Percentiles rank a stretch among this genome's conserved stretches.
phyloP scores from a whole-genome alignment of 208 protist species.

The Trypanosoma conorhini region DNA sequence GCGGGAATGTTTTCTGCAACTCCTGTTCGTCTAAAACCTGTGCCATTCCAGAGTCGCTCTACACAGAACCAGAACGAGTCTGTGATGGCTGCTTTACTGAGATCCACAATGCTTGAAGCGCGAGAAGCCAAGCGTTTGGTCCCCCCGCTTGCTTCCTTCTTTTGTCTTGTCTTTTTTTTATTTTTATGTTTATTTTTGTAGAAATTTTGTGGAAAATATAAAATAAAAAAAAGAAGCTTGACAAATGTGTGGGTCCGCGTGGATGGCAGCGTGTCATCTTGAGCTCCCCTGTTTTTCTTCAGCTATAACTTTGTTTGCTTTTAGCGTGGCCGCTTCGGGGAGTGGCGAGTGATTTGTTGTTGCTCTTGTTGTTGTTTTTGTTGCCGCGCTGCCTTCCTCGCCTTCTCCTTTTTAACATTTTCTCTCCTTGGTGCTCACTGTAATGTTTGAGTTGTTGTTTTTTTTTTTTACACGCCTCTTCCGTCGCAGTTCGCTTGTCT shows the following conservation, averaged over 20 bases:
- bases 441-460: not conserved
- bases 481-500: not conserved
- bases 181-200: not conserved
- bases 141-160: not conserved
- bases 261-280: too few relatives aligned
- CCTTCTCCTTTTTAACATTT: too few relatives aligned
- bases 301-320: too few relatives aligned
- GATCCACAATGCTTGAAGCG: slow-evolving; percentile 11
- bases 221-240: too few relatives aligned
- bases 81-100: slow-evolving; percentile 41
- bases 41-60: slow-evolving; percentile 46
- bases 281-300: too few relatives aligned
- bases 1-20: slow-evolving; percentile 85
- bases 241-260: too few relatives aligned
- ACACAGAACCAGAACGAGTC: slow-evolving; percentile 39
- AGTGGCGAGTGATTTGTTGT: too few relatives aligned
- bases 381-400: not conserved
- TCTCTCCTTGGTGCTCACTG: too few relatives aligned
- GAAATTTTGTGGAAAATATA: not conserved
- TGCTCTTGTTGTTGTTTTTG: too few relatives aligned
- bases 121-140: not conserved
- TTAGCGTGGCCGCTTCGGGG: too few relatives aligned
- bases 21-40: slow-evolving; percentile 51
- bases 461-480: not conserved
- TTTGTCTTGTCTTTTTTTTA: not conserved